Base-by-base conservation (phyloP, 495 filamentous ascomycete genomes). In the Lophiotrema nucula region DNA sequence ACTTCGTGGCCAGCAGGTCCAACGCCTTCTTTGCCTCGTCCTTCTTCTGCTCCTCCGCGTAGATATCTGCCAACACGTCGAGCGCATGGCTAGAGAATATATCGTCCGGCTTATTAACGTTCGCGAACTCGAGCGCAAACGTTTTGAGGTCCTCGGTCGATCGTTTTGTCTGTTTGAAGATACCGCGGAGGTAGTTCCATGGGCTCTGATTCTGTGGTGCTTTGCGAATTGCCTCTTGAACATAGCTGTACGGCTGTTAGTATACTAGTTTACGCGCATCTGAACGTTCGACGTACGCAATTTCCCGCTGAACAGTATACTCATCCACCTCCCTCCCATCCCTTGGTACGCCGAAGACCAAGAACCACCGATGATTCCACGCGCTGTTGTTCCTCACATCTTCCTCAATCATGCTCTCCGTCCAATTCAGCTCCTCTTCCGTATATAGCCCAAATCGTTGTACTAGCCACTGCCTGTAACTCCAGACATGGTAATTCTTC, bases 401-500 rank as follows among this genome's bases (percentile, higher is more conserved):
- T 10, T 79, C 73, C 47, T 78, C 71, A 18, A 97, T 76, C 62
- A 97, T 78, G 2, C 56, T 59, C 63, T 95, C 85, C 46, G 88
- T 75, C 62, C 84, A 83, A 52, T 79, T 72, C 24, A 91, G 73
- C 74, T 98, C 93, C 19, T 76, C 77, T 0, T 70, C 69, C 33
- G 84, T 81, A 81, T 83, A 98, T 18, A 92, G 72, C 18, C 76
- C 76, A 67, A 97, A 88, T 64, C 89, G 88, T 27, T 82, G 80
- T 33, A 97, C 90, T 1, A 97, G 77, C 82, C 92, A 97, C 73
- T 96, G 93, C 55, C 74, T 67, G 71, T 97, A 97, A 48, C 85
- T 88, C 92, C 93, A 98, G 35, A 98, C 95, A 70, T 98, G 93
- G 69, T 97, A 97, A 76, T 98, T 98, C 72, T 98, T 98, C 12